A percentile compares a stretch with the other conserved stretches of the same genome.
Evolutionary conservation across 73 alveolate species (phyloP).

Genomic region (Paramecium caudatum): DNA sequence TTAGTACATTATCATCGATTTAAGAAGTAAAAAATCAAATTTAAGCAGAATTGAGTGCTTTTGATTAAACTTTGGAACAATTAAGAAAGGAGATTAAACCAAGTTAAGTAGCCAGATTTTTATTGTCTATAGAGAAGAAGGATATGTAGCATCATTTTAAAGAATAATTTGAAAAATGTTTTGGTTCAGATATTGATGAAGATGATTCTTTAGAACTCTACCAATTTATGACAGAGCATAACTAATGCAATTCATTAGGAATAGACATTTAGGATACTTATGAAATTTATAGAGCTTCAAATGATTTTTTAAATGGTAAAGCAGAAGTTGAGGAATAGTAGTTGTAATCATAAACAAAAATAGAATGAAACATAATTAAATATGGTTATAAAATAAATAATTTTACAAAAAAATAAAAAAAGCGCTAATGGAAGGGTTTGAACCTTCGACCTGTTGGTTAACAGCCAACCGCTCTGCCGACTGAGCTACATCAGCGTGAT

Average conservation of each 20-base stretch:
- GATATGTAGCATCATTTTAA: slow-evolving; percentile 67
- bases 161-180: slow-evolving; percentile 52
- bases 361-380: no score
- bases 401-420: slow-evolving; percentile 3
- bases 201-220: slow-evolving; percentile 64
- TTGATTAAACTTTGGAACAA: slow-evolving; percentile 51
- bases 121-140: slow-evolving; percentile 57
- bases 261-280: slow-evolving; percentile 53
- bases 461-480: slow-evolving; percentile 75
- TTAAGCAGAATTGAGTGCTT: slow-evolving; percentile 35
- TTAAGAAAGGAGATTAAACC: slow-evolving; percentile 58
- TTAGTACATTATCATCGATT: slow-evolving; percentile 21
- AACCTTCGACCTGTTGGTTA: slow-evolving; percentile 72
- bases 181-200: slow-evolving; percentile 69
- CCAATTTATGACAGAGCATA: slow-evolving; percentile 66
- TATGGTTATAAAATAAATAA: no score
- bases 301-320: slow-evolving; percentile 61
- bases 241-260: slow-evolving; percentile 58
- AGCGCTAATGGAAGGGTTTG: slow-evolving; percentile 73
- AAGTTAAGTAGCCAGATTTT: slow-evolving; percentile 37
- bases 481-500: slow-evolving; percentile 69
- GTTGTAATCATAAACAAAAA: slow-evolving; percentile 13
- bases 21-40: slow-evolving; percentile 43
- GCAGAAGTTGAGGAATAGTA: slow-evolving; percentile 12
- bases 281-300: slow-evolving; percentile 64